Evolutionary conservation across 805 yeast genomes (phyloP), one percentile per base, ranked within the genome.

Genomic region (Schizosaccharomyces lindneri): DNA sequence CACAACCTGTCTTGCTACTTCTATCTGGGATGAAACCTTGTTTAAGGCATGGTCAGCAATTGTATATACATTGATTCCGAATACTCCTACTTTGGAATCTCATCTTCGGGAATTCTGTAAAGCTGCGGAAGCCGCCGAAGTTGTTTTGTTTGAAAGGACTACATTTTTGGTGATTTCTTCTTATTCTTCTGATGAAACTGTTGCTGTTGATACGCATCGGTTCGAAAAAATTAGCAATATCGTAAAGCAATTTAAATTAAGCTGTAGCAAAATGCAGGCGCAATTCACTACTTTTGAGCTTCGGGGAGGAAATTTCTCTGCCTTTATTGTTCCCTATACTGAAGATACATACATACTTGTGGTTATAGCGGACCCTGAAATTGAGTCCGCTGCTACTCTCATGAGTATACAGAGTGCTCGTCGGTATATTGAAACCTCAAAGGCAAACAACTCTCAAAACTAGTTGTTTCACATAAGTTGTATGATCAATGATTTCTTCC

Each of bases 21-120:
- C 95, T 1, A 90, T 90, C 63, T 90, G 97, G 97, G 97, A 90
- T 73, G 97, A 90, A 71, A 82, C 90, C 68, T 75, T 90, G 63
- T 93, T 90, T 71, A 89, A 85, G 70, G 98, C 98, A 1, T 93
- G 98, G 98, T 86, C 95, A 2, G 85, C 83, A 60, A 90, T 93
- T 63, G 97, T 93, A 43, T 89, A 97, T 69, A 85, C 96, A 1
- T 76, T 93, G 66, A 90, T 93, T 63, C 97, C 98, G 15, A 90
- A 93, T 68, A 89, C 90, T 79, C 77, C 80, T 48, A 73, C 81
- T 17, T 85, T 87, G 68, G 90, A 90, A 70, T 79, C 79, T 63
- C 84, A 86, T 68, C 75, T 93, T 63, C 73, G 82, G 59, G 82
- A 81, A 66, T 80, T 93, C 68, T 85, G 88, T 65, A 75, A 78